Evolutionary conservation across 805 yeast genomes (phyloP).

Genomic region (Saccharomyces kudriavzevii): DNA sequence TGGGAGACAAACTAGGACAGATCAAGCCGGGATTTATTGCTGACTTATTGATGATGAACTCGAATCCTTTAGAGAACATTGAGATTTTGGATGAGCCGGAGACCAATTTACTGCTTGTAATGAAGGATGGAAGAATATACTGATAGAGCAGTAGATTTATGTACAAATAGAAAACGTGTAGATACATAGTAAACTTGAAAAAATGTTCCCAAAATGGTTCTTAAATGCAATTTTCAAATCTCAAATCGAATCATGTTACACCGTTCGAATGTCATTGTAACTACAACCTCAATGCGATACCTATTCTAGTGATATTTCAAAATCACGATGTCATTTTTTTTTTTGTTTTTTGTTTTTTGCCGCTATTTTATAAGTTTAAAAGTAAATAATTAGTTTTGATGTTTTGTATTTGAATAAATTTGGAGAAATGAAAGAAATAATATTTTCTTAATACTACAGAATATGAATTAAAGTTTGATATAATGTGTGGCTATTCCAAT

Average conservation of each 20-base stretch:
- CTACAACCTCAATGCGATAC: too few relatives aligned
- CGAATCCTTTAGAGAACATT: conserved; percentile 9
- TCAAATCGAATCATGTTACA: too few relatives aligned
- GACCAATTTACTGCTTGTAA: conserved; percentile 7
- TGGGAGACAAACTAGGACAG: conserved; percentile 8
- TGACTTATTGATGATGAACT: conserved; percentile 8
- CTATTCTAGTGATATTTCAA: too few relatives aligned
- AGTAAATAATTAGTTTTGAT: not conserved
- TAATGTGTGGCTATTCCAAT: not conserved
- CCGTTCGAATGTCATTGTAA: too few relatives aligned
- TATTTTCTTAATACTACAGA: not conserved
- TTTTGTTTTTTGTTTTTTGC: not conserved
- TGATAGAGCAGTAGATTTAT: conserved; percentile 1
- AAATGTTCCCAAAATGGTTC: too few relatives aligned
- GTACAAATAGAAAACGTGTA: too few relatives aligned
- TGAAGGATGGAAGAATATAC: conserved; percentile 9
- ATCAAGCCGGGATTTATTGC: conserved; percentile 9
- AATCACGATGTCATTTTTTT: too few relatives aligned
- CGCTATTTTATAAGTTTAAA: too few relatives aligned
- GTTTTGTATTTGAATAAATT: not conserved
- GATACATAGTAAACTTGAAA: too few relatives aligned
- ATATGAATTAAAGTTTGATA: not conserved
- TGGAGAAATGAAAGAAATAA: not conserved
- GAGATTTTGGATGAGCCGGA: conserved; percentile 9
- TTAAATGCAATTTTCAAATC: too few relatives aligned